Percentiles rank a stretch among this genome's conserved stretches.
Conservation (phyloP, 2,329 filamentous ascomycete genomes). For the Ophiostoma sp. region DNA sequence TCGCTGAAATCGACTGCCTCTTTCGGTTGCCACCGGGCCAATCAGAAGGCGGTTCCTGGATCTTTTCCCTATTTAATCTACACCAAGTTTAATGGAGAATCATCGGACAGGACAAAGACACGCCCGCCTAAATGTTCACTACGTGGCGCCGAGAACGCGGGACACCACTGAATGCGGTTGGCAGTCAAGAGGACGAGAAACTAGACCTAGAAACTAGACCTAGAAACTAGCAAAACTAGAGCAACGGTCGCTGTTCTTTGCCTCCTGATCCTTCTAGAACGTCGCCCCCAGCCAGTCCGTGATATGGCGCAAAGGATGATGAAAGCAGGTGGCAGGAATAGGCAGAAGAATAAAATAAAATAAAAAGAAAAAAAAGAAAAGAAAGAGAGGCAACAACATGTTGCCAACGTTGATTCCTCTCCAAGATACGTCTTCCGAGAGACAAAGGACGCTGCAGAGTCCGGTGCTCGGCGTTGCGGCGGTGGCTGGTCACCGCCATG, state of each 20-base stretch:
- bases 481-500: background rate
- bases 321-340: background rate
- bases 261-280: background rate
- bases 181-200: background rate
- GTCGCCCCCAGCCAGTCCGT: background rate
- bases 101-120: background rate
- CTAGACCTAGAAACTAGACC: background rate
- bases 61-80: background rate
- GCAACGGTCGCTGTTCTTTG: background rate
- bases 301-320: background rate
- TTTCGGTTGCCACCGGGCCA: conserved; percentile 1
- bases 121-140: background rate
- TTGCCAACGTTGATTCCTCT: background rate
- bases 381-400: background rate
- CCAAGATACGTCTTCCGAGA: background rate
- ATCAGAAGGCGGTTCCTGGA: conserved; percentile 4
- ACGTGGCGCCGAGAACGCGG: background rate
- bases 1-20: background rate
- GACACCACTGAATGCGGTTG: no score
- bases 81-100: no score
- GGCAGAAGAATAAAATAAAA: background rate
- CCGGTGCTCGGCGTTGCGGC: background rate
- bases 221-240: background rate
- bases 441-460: background rate
- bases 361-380: background rate